These are phyloP conservation scores for Yamadazyma tumulicola DNA, from an alignment of 805 yeast species.

Conservation along the genomic window DNA sequence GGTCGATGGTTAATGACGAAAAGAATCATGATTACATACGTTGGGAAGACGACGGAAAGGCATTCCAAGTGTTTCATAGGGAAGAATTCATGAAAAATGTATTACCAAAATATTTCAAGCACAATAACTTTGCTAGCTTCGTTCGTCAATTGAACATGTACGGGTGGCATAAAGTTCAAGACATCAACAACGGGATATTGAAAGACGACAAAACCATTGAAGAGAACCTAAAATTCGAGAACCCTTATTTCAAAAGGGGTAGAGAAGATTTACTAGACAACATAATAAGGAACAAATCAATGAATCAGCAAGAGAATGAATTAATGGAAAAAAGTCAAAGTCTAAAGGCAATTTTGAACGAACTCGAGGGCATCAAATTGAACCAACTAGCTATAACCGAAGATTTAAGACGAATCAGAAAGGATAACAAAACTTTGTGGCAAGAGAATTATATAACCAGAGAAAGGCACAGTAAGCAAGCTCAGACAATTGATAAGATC, in stretches of 20 bases:
- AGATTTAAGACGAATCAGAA: slow-evolving; percentile 76
- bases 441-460: slow-evolving; percentile 79
- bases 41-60: slow-evolving; percentile 84
- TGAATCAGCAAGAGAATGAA: slow-evolving; percentile 17
- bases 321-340: slow-evolving; percentile 32
- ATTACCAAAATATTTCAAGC: slow-evolving; percentile 90
- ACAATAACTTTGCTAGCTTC: slow-evolving; percentile 89
- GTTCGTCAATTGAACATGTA: slow-evolving; percentile 97
- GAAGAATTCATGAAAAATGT: slow-evolving; percentile 81
- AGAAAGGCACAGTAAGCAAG: slow-evolving; percentile 81
- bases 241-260: slow-evolving; percentile 72
- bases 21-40: slow-evolving; percentile 64
- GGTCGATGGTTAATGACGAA: slow-evolving; percentile 93
- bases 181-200: slow-evolving; percentile 72
- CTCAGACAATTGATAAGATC: slow-evolving; percentile 84
- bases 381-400: slow-evolving; percentile 81
- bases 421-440: slow-evolving; percentile 90
- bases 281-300: slow-evolving; percentile 71
- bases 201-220: slow-evolving; percentile 49
- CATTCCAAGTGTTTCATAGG: slow-evolving; percentile 80
- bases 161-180: slow-evolving; percentile 99
- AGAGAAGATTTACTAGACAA: slow-evolving; percentile 82
- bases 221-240: slow-evolving; percentile 86
- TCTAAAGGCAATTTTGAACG: slow-evolving; percentile 55
- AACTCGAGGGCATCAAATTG: slow-evolving; percentile 69